phyloP scores from a whole-genome alignment of 805 yeast species.

The Monosporozyma servazzii region DNA sequence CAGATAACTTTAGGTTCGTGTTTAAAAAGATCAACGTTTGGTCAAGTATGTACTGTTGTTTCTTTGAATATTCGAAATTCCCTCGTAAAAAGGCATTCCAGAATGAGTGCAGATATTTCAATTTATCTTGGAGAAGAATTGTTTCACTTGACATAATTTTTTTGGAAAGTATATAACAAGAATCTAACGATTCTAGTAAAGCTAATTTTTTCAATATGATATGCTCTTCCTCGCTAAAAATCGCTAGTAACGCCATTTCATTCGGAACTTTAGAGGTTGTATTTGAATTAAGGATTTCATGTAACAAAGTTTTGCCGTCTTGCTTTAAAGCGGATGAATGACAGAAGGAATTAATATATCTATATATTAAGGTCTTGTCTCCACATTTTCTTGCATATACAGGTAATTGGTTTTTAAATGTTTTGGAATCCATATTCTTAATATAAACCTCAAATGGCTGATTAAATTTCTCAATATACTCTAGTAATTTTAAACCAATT shows the following conservation, averaged over 20 bases:
- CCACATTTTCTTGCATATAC: neutral
- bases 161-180: neutral
- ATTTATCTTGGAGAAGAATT: neutral
- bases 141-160: neutral
- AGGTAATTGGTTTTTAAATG: slow-evolving; percentile 15
- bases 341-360: neutral
- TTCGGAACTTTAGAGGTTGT: neutral
- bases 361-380: neutral
- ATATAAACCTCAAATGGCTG: slow-evolving; percentile 16
- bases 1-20: neutral
- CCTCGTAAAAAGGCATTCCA: neutral
- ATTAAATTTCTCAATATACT: slow-evolving; percentile 20
- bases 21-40: slow-evolving; percentile 16
- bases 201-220: neutral
- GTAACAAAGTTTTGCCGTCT: neutral
- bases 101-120: neutral
- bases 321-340: neutral
- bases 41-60: slow-evolving; percentile 12
- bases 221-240: neutral
- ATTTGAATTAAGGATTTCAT: neutral
- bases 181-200: neutral
- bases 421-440: slow-evolving; percentile 12
- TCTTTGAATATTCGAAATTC: neutral
- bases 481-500: slow-evolving; percentile 26
- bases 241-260: neutral